Evolutionary conservation across 768 basidiomycete species (phyloP), one percentile per base, ranked within the genome.

Genomic region (Inosperma sp.): DNA sequence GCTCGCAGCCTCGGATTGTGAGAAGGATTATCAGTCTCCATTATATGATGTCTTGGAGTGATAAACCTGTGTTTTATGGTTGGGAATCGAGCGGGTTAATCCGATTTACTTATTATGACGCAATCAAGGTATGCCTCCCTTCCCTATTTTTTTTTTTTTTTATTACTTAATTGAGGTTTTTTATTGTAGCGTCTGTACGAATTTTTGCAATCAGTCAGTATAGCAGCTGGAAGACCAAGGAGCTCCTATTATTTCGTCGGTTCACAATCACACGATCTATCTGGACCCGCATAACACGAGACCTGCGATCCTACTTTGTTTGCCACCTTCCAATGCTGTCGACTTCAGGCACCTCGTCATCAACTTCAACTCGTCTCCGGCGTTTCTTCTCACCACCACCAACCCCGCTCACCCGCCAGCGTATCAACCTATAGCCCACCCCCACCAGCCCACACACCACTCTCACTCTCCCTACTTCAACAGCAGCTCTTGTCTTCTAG

Each of bases 191-290:
- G 80, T 21, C 66, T 97, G 29, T 97, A 93, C 65, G 89, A 88
- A 0, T 91, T 93, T 67, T 93, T 93, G 0, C 94, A 98, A 69
- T 91, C 87, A 2, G 88, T 96, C 29, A 95, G 95, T 35, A 97
- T 99, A 48, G 93, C 95, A 0, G 95, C 95, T 34, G 95, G 95
- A 2, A 79, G 95, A 16, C 95, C 95, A 0, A 89, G 89, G 16
- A 93, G 91, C 0, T 96, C 93, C 0, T 98, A 97, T 68, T 99
- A 98, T 67, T 99, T 99, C 63, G 89, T 98, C 43, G 95, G 93
- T 10, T 78, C 85, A 0, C 95, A 99, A 64, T 86, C 84, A 3
- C 87, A 93, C 56, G 86, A 83, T 45, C 76, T 87, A 91, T 62
- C 79, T 89, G 26, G 83, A 89, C 67, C 86, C 86, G 2, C 84